Conservation (phyloP, 345 rosid genomes). For the Citrus hindsii region DNA sequence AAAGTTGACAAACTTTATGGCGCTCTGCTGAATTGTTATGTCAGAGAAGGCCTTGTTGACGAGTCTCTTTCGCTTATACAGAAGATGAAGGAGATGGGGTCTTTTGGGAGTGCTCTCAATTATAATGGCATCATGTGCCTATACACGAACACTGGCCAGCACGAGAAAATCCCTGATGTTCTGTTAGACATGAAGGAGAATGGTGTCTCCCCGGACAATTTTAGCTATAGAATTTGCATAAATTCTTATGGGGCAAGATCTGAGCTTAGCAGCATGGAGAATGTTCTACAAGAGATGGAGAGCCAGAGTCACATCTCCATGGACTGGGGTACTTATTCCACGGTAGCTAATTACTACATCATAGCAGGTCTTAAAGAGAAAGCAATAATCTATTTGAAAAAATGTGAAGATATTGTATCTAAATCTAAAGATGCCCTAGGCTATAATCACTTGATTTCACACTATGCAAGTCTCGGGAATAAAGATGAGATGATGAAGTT, state of each 20-base stretch:
- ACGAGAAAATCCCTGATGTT: constrained; percentile 36
- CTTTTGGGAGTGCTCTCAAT: constrained; percentile 15
- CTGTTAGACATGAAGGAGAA: constrained; percentile 39
- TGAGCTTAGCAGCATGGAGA: constrained; percentile 31
- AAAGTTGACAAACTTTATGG: constrained; percentile 36
- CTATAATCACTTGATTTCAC: constrained; percentile 37
- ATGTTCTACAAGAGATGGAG: constrained; percentile 36
- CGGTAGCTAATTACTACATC: constrained; percentile 31
- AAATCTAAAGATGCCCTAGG: constrained; percentile 30
- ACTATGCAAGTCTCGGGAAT: constrained; percentile 39
- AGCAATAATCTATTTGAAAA: constrained; percentile 34
- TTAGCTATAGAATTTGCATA: constrained; percentile 44
- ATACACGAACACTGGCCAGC: constrained; percentile 22
- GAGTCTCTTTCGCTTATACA: constrained; percentile 34
- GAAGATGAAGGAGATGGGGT: constrained; percentile 44
- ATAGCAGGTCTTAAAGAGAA: constrained; percentile 31
- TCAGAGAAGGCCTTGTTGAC: constrained; percentile 33
- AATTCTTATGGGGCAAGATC: constrained; percentile 33
- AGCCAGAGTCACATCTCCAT: constrained; percentile 24
- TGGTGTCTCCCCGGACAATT: constrained; percentile 34
- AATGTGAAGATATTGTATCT: constrained; percentile 33
- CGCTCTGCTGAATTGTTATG: constrained; percentile 48
- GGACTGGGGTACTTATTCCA: constrained; percentile 43
- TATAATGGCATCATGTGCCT: constrained; percentile 43
- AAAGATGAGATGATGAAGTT: constrained; percentile 39